Evolutionary conservation across 1,139 yeast genomes (phyloP), one percentile per base, ranked within the genome.

Genomic region (Taiozyma sp.): DNA sequence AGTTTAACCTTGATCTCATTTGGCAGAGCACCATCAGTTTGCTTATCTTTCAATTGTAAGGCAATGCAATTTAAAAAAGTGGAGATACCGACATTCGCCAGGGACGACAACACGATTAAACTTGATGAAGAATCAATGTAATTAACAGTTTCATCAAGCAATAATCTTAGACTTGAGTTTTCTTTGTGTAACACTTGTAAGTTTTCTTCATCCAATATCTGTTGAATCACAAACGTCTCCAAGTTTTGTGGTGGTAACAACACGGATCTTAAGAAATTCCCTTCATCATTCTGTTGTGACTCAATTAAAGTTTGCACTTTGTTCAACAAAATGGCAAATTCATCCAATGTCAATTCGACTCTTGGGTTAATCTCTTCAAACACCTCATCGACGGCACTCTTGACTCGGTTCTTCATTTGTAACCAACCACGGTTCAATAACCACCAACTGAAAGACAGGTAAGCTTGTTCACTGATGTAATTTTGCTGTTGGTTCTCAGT

Each of bases 391-490:
- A 92, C 95, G 6, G 80, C 73, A 1, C 69, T 67, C 62, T 81
- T 81, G 36, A 90, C 80, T 39, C 77, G 68, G 46, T 76, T 72
- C 47, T 81, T 76, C 48, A 87, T 70, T 47, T 75, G 73, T 40
- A 73, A 65, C 93, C 95, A 90, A 1, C 98, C 98, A 58, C 83
- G 80, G 67, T 93, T 91, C 52, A 93, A 74, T 48, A 93, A 70
- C 97, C 97, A 93, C 97, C 98, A 93, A 59, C 92, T 84, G 57
- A 90, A 80, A 2, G 96, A 87, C 53, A 93, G 75, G 65, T 88
- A 93, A 51, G 91, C 86, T 62, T 93, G 92, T 65, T 90, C 96
- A 48, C 85, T 80, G 41, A 77, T 69, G 59, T 78, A 80, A 49
- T 76, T 78, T 22, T 40, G 43, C 14, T 40, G 43, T 24, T 23